A percentile compares a stretch with the other conserved stretches of the same genome.
Evolutionary conservation across 768 basidiomycete species (phyloP).

Genomic region (Asterophora parasitica): DNA sequence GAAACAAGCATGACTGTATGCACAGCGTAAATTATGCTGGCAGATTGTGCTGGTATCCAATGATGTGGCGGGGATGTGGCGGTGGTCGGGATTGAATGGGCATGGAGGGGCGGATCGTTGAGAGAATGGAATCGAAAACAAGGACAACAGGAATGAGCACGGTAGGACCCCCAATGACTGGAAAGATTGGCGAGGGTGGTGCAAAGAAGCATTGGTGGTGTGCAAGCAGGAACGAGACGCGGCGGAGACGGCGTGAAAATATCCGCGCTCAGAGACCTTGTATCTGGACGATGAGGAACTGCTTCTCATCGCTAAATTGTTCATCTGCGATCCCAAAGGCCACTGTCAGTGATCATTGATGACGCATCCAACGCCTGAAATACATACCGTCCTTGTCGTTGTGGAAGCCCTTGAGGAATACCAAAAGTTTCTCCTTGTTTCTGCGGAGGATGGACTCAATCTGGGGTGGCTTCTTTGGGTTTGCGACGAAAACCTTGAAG

Average conservation of each 20-base stretch:
- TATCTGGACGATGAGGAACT: slow-evolving; percentile 92
- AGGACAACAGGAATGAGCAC: too few species aligned
- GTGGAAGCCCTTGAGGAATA: slow-evolving; percentile 90
- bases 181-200: not conserved
- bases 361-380: not conserved
- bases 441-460: slow-evolving; percentile 87
- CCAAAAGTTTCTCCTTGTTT: slow-evolving; percentile 91
- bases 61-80: not conserved
- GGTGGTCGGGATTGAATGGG: too few species aligned
- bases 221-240: not conserved
- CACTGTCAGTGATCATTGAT: not conserved
- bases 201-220: not conserved
- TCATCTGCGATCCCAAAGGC: slow-evolving; percentile 55
- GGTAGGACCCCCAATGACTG: too few species aligned
- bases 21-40: not conserved
- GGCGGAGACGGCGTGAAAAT: not conserved
- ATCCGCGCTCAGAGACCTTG: slow-evolving; percentile 52
- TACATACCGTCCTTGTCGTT: slow-evolving; percentile 91
- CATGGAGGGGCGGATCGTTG: too few species aligned
- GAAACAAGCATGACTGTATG: slow-evolving; percentile 8
- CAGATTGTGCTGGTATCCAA: slow-evolving; percentile 12
- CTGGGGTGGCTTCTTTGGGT: slow-evolving; percentile 97
- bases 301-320: slow-evolving; percentile 97
- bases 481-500: slow-evolving; percentile 99
- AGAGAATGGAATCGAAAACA: too few species aligned